Percentiles rank a stretch among this genome's conserved stretches.
Evolutionary conservation across 2,329 filamentous ascomycete genomes (phyloP).

Genomic region (Myriangium duriaei): DNA sequence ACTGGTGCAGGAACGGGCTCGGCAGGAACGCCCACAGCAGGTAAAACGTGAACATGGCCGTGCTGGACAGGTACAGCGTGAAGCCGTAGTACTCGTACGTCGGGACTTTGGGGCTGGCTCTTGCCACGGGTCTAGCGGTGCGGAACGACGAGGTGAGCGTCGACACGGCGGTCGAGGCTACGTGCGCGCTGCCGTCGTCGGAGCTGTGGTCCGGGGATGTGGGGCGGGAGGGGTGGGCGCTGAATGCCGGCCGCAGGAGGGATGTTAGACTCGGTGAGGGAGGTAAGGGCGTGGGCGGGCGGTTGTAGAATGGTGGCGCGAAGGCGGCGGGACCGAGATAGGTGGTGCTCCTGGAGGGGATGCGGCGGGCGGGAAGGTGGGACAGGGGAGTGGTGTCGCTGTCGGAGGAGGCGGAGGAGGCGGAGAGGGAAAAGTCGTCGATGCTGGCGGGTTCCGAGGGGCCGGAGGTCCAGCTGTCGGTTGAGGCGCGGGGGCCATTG

Average conservation of each 20-base stretch:
- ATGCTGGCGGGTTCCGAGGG: constrained; percentile 28
- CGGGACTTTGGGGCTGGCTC: constrained; percentile 84
- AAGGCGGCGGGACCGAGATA: constrained; percentile 36
- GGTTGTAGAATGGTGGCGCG: constrained; percentile 87
- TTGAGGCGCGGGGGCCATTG: constrained; percentile 3
- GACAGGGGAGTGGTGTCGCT: constrained; percentile 18
- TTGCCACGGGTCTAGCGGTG: constrained; percentile 54
- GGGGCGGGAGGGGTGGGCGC: constrained; percentile 59
- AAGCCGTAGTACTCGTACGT: constrained; percentile 99
- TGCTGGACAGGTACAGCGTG: constrained; percentile 84
- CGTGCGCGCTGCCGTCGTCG: constrained; percentile 51
- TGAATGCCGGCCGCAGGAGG: constrained; percentile 62
- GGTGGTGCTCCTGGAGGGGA: constrained; percentile 30
- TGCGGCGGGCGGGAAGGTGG: constrained; percentile 29
- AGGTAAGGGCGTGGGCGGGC: constrained; percentile 86
- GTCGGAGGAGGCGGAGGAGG: constrained; percentile 20
- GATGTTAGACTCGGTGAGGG: constrained; percentile 88
- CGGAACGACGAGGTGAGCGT: constrained; percentile 44
- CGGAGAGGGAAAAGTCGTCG: constrained; percentile 24
- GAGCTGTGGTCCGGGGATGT: constrained; percentile 88
- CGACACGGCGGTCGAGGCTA: constrained; percentile 39
- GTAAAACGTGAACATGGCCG: constrained; percentile 62
- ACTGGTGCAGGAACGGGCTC: constrained; percentile 76
- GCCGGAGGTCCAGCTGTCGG: constrained; percentile 19
- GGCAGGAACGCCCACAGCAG: constrained; percentile 82